These are phyloP conservation scores for Mucuna pruriens DNA, from an alignment of 306 rosid genomes.

Conservation along the genomic window DNA sequence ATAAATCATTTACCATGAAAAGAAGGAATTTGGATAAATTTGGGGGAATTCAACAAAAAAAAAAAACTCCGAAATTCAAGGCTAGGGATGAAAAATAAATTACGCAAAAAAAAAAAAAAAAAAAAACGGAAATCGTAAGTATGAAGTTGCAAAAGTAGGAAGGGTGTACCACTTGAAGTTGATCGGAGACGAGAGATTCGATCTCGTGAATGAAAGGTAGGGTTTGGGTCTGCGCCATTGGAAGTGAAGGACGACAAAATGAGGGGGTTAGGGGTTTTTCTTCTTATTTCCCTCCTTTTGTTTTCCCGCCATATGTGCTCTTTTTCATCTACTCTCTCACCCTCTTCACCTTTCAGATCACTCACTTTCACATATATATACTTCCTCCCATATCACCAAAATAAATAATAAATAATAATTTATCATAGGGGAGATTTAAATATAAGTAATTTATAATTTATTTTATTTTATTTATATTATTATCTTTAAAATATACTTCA, in stretches of 20 bases:
- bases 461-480: no score
- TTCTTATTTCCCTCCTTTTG: constrained; percentile 2
- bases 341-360: no score
- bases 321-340: neutral
- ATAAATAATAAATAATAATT: no score
- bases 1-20: neutral
- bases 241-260: neutral
- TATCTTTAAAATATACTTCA: no score
- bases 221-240: constrained; percentile 69
- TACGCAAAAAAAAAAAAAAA: neutral
- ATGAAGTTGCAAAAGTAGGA: neutral
- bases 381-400: no score
- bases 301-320: constrained; percentile 44
- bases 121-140: neutral
- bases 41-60: constrained; percentile 1
- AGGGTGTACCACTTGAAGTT: constrained; percentile 79
- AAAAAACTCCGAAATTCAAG: constrained; percentile 8
- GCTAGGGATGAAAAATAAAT: neutral
- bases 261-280: constrained; percentile 23
- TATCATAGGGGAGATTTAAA: no score
- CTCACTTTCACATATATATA: no score
- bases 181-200: constrained; percentile 73
- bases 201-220: constrained; percentile 63
- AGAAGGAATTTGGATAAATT: neutral
- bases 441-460: no score